A percentile compares a stretch with the other conserved stretches of the same genome.
These are phyloP conservation scores for Penicillium sp. DNA, from an alignment of 2,329 filamentous ascomycete genomes.

Conservation along the genomic window DNA sequence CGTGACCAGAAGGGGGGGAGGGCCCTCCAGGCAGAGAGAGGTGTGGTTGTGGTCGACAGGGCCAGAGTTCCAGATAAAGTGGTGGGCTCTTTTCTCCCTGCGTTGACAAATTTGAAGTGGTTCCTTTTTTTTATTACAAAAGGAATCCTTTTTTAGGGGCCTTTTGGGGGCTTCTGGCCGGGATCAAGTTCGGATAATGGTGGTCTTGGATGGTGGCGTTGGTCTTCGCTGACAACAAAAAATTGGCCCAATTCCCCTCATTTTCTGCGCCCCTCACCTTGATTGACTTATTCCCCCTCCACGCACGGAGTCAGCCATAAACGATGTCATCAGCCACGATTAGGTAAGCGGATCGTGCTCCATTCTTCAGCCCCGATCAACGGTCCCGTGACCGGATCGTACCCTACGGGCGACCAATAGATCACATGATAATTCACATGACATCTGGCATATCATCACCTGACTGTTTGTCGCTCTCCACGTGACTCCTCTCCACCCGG, in stretches of 20 bases:
- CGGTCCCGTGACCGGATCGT: slow-evolving; percentile 11
- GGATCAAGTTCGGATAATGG: background rate
- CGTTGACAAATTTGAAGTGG: background rate
- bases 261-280: slow-evolving; percentile 1
- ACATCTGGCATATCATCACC: background rate
- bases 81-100: background rate
- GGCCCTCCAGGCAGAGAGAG: slow-evolving; percentile 5
- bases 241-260: slow-evolving; percentile 5
- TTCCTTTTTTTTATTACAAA: background rate
- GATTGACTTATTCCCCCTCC: background rate
- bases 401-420: slow-evolving; percentile 11
- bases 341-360: slow-evolving; percentile 5
- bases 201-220: slow-evolving; percentile 1
- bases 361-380: background rate
- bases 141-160: background rate
- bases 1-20: slow-evolving; percentile 4
- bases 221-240: slow-evolving; percentile 6
- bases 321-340: slow-evolving; percentile 4
- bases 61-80: slow-evolving; percentile 1
- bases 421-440: slow-evolving; percentile 10
- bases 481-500: background rate
- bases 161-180: background rate
- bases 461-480: background rate
- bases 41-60: background rate
- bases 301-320: background rate